Base-by-base conservation (phyloP, 441 rosid genomes). In the Iberis amara region DNA sequence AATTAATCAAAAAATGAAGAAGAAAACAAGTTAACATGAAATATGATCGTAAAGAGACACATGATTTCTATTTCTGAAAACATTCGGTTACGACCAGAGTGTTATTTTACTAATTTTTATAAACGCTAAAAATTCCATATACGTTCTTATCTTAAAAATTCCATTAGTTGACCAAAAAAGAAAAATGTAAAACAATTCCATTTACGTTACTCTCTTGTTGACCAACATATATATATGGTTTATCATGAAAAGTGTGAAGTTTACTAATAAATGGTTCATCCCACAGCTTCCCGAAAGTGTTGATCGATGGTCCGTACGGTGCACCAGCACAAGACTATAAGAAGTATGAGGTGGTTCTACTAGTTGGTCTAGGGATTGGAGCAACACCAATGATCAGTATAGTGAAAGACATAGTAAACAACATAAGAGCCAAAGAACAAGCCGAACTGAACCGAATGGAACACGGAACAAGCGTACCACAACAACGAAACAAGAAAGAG, bases 351-450 rank as follows among this genome's bases (percentile, higher is more conserved):
- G 78, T 82, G 0, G 78, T 82, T 21, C 68, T 82, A 23, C 73
- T 82, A 2, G 82, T 82, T 12, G 89, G 89, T 39, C 72, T 82
- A 7, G 89, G 89, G 41, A 82, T 82, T 3, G 89, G 89, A 42
- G 89, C 86, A 12, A 79, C 89, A 3, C 89, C 89, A 9, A 82
- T 82, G 86, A 79, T 82, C 23, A 82, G 89, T 76, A 82, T 82
- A 4, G 79, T 82, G 9, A 79, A 79, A 53, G 89, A 82, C 75
- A 82, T 82, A 41, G 79, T 82, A 30, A 76, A 63, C 72, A 82
- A 79, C 82, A 63, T 79, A 11, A 83, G 57, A 55, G 79, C 77
- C 52, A 62, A 48, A 42, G 83, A 74, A 65, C 69, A 51, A 15
- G 73, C 47, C 4, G 70, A 79, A 13, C 76, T 73, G 9, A 64